These are phyloP conservation scores for Globisporangium spiculum DNA, from an alignment of 352 stramenopile species.

Conservation along the genomic window DNA sequence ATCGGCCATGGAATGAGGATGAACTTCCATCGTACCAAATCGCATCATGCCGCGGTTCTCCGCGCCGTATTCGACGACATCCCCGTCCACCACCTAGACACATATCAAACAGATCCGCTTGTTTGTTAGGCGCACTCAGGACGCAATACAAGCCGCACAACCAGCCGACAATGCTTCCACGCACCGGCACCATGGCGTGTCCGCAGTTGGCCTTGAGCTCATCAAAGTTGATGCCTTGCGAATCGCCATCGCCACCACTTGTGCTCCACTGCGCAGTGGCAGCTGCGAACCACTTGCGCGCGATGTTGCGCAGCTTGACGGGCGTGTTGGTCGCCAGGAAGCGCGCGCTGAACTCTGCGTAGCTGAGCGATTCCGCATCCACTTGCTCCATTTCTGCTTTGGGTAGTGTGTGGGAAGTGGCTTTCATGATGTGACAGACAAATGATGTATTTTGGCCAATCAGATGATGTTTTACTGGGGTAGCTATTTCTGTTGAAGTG, in stretches of 20 bases:
- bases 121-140: neutral
- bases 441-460: conserved; percentile 5
- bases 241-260: conserved; percentile 18
- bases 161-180: neutral
- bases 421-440: neutral
- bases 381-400: conserved; percentile 45
- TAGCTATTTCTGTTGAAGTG: neutral
- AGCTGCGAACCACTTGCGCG: conserved; percentile 29
- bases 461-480: neutral
- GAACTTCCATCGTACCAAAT: conserved; percentile 35
- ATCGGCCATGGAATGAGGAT: neutral
- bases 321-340: conserved; percentile 73
- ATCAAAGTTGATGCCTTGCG: conserved; percentile 12
- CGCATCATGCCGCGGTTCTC: conserved; percentile 57
- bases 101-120: neutral
- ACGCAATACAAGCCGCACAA: neutral
- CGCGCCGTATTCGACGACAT: conserved; percentile 54
- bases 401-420: neutral
- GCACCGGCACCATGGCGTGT: conserved; percentile 50
- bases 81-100: conserved; percentile 56
- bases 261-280: conserved; percentile 15
- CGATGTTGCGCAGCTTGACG: conserved; percentile 66
- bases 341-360: conserved; percentile 65
- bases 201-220: conserved; percentile 46
- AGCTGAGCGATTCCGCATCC: conserved; percentile 52